phyloP scores from a whole-genome alignment of 2,329 filamentous ascomycete species.

The Metarhizium album region DNA sequence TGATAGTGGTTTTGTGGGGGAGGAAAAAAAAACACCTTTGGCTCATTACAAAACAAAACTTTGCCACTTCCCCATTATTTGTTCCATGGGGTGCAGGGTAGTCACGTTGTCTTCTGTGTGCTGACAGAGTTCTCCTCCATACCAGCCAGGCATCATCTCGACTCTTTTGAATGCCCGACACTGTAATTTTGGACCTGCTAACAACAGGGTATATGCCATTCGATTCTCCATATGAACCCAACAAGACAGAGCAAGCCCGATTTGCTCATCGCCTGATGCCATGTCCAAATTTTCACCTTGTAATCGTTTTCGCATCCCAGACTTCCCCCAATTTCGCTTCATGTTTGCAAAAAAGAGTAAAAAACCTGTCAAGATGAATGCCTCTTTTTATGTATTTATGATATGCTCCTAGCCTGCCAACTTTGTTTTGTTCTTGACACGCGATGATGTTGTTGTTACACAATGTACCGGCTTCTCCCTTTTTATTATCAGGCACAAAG shows the following conservation, averaged over 20 bases:
- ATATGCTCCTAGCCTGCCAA: background rate
- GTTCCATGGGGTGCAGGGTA: no score
- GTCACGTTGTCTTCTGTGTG: no score
- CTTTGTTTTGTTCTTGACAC: background rate
- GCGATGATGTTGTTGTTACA: conserved; percentile 8
- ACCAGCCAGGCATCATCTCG: no score
- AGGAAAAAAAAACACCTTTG: no score
- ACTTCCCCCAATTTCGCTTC: background rate
- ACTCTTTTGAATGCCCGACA: no score
- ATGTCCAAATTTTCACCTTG: conserved; percentile 1
- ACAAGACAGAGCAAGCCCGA: background rate
- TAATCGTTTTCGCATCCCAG: background rate
- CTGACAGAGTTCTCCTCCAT: no score
- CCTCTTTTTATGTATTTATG: conserved; percentile 4
- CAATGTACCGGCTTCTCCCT: background rate
- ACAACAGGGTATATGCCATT: background rate
- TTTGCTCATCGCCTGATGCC: background rate
- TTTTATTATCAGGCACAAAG: background rate
- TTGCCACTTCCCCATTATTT: no score
- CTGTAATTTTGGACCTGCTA: background rate
- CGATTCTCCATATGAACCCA: background rate
- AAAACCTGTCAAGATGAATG: background rate
- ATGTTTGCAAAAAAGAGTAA: background rate
- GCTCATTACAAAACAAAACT: no score
- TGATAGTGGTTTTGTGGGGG: no score